Base-by-base conservation (phyloP, 2,329 filamentous ascomycete genomes). In the Diplocarpon mali region DNA sequence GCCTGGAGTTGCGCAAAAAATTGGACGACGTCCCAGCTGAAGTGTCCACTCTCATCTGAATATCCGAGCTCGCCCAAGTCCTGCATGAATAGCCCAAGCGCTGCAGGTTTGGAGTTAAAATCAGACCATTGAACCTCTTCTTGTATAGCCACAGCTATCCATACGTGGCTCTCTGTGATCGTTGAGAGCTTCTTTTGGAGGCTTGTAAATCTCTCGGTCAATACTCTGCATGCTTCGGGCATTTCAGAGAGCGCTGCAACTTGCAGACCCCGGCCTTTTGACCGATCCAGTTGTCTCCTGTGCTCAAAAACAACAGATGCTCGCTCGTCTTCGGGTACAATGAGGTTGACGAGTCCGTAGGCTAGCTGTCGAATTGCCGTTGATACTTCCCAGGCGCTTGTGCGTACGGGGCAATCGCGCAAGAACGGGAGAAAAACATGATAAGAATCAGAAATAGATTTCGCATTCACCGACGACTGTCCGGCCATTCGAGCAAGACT, bases 351-450 rank as follows among this genome's bases (percentile, higher is more conserved):
- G 7, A 75, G 50, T 0, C 73, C 71, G 55, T 80, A 82, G 1
- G 72, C 75, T 16, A 80, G 52, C 38, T 66, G 66, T 12, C 78
- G 67, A 28, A 76, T 64, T 7, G 57, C 44, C 20, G 64, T 67
- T 44, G 74, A 74, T 46, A 71, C 65, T 42, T 69, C 67, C 76
- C 78, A 80, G 13, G 74, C 72, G 53, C 70, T 78, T 35, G 69
- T 68, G 27, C 70, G 68, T n/a, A 60, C 57, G 14, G 71, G 70
- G 45, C 69, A 71, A 50, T 82, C 78, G 9, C 78, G 64, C 0
- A 87, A 60, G 16, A 80, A 68, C 0, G 81, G 79, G 1, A 88
- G 68, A 58, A 82, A 89, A 11, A 85, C 69, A 34, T 70, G 54
- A 14, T 42, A 34, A 5, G 54, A 51, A 5, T 55, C 42, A 27